phyloP scores from a whole-genome alignment of 805 yeast genomes.

The Trichomonascus vanleenenianus region DNA sequence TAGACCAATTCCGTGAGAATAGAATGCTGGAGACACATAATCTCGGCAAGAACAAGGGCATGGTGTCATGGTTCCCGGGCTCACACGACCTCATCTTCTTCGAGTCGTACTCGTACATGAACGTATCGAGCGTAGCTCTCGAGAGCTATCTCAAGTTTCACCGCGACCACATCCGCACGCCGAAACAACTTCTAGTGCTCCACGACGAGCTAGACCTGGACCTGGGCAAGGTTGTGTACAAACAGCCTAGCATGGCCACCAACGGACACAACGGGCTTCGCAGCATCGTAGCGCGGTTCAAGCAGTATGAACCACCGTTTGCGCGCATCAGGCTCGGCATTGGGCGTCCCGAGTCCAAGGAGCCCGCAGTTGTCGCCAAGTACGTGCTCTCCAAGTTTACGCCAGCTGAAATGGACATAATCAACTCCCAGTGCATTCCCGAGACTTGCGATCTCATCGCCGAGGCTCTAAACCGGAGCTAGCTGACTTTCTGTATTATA shows the following conservation, averaged over 20 bases:
- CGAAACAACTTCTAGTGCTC: conserved; percentile 46
- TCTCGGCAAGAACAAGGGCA: no score
- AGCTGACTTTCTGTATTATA: no score
- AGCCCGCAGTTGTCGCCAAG: conserved; percentile 40
- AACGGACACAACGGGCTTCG: conserved; percentile 84
- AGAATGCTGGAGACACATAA: no score
- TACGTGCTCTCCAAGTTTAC: conserved; percentile 40
- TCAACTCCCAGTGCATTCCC: conserved; percentile 37
- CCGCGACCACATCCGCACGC: conserved; percentile 4
- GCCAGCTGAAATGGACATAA: conserved; percentile 34
- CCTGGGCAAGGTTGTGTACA: conserved; percentile 57
- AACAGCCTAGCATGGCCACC: conserved; percentile 52
- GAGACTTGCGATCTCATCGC: conserved; percentile 21
- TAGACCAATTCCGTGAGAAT: background rate
- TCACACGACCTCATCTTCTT: conserved; percentile 34
- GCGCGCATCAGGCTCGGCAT: conserved; percentile 72
- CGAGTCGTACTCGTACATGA: conserved; percentile 58
- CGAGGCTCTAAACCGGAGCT: background rate
- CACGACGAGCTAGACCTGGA: conserved; percentile 74
- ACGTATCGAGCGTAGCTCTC: conserved; percentile 56
- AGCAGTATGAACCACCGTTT: conserved; percentile 27
- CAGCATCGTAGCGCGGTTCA: conserved; percentile 44
- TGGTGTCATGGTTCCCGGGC: no score
- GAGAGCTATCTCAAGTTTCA: conserved; percentile 39
- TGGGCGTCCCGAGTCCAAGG: conserved; percentile 50